Evolutionary conservation across 1,139 yeast species (phyloP), one percentile per base, ranked within the genome.

Genomic region (Sugiyamaella grinbergsii): DNA sequence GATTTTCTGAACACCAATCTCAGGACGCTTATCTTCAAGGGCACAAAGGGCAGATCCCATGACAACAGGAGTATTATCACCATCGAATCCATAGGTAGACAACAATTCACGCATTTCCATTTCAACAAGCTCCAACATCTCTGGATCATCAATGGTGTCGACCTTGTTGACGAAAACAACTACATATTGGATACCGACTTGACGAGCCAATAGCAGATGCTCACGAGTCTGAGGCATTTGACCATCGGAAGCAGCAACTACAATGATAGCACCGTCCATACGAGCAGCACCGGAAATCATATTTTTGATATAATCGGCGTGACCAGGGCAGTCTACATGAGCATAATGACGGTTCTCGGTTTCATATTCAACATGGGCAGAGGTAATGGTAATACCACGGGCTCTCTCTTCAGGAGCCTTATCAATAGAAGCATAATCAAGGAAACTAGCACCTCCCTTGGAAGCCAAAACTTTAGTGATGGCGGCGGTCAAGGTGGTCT

Each of bases 141-240:
- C 99, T 61, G 95, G 95, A 72, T 93, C 99, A 71, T 93, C 97
- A 69, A 93, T 83, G 62, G 96, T 87, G 72, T 93, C 98, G 64
- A 93, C 94, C 80, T 93, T 93, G 85, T 93, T 93, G 58, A 94
- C 98, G 65, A 87, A 93, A 50, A 93, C 99, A 72, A 93, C 97
- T 71, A 93, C 82, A 75, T 90, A 81, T 77, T 93, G 95, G 62
- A 93, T 96, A 81, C 99, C 99, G 70, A 93, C 98, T 79, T 93
- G 98, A 80, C 98, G 90, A 59, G 98, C 98, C 69, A 93, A 83
- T 73, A 93, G 78, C 78, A 93, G 80, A 76, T 93, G 98, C 78
- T 93, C 98, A 79, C 97, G 87, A 64, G 98, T 94, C 79, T 93
- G 98, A 69, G 97, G 98, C 98, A 93, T 93, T 77, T 91, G 96